Base-by-base conservation (phyloP, 805 yeast species). In the Nakazawaea pomicola region DNA sequence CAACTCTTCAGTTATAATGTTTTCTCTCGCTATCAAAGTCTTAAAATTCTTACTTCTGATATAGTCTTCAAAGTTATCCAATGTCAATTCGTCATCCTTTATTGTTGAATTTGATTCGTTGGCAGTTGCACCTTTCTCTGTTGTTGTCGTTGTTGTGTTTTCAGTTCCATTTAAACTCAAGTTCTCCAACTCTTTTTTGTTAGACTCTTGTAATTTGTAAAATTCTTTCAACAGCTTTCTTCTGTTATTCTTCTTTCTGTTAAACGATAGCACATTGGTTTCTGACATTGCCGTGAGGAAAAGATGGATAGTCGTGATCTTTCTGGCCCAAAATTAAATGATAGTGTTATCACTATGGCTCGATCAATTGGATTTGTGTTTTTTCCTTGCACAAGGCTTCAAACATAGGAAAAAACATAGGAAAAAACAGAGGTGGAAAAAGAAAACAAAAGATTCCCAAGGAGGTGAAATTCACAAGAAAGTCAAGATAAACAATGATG, bases 221-320 rank as follows among this genome's bases (percentile, higher is more conserved):
- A 64, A 68, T 33, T 67, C 70, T 46, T 65, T 64, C 33, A 68
- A 50, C 4, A 73, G 72, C 35, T 54, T 58, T 36, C 73, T 53
- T 48, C 72, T 58, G 32, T 54, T 49, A 23, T 48, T 33, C 35
- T 37, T 42, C 27, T 32, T 42, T 21, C 37, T 42, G 29, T 24
- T 37, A 29, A 34, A 40, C 2, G 43, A 36, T 29, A 36, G 8
- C 31, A 35, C 38, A 17, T 27, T 35, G 4, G 23, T 20, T 6
- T 33, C 36, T 3, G 38, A 27, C 32, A 27, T 27, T 23, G 25
- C 25, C n/a, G n/a, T n/a, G n/a, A n/a, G n/a, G n/a, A n/a, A n/a
- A n/a, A n/a, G n/a, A n/a, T n/a, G n/a, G n/a, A n/a, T n/a, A n/a
- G n/a, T n/a, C n/a, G n/a, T n/a, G n/a, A n/a, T n/a, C n/a, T n/a